A percentile compares a stretch with the other conserved stretches of the same genome.
These are phyloP conservation scores for Penicillium decumbens DNA, from an alignment of 2,329 filamentous ascomycete genomes.

Conservation along the genomic window DNA sequence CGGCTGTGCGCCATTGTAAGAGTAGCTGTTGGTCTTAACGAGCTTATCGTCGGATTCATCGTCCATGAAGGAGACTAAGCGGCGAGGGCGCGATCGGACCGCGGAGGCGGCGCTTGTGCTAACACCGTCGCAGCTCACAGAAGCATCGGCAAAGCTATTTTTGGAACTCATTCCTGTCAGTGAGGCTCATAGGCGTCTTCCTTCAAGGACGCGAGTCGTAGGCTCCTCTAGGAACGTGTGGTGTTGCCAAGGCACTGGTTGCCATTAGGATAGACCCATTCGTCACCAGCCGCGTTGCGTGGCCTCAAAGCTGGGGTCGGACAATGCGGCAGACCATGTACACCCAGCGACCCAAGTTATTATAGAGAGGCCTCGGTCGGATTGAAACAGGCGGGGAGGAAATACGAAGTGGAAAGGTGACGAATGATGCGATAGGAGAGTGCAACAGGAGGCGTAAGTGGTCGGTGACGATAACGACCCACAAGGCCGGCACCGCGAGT, in stretches of 20 bases:
- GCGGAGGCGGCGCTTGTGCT: conserved; percentile 36
- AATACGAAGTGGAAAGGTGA: conserved; percentile 5
- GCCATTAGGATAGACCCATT: conserved; percentile 37
- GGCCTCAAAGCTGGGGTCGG: conserved; percentile 9
- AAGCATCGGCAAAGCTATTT: conserved; percentile 34
- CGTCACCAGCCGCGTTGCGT: conserved; percentile 30
- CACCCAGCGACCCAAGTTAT: not conserved
- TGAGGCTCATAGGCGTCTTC: conserved; percentile 12
- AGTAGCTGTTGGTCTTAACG: conserved; percentile 20
- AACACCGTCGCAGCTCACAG: conserved; percentile 32
- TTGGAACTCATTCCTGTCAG: conserved; percentile 42
- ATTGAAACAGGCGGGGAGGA: conserved; percentile 3
- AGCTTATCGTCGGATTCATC: conserved; percentile 28
- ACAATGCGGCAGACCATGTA: conserved; percentile 8
- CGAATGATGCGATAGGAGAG: conserved; percentile 19
- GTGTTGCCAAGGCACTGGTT: conserved; percentile 32
- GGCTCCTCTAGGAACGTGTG: conserved; percentile 22
- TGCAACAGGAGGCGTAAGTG: conserved; percentile 8
- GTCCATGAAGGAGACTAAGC: conserved; percentile 42
- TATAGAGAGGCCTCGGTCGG: conserved; percentile 4
- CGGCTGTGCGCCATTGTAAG: conserved; percentile 26
- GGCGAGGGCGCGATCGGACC: conserved; percentile 43
- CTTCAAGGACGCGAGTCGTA: conserved; percentile 20
- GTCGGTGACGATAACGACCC: conserved; percentile 21
- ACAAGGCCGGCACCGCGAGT: conserved; percentile 7